These are phyloP conservation scores for Tylopilus felleus DNA, from an alignment of 768 basidiomycete genomes.

Conservation along the genomic window DNA sequence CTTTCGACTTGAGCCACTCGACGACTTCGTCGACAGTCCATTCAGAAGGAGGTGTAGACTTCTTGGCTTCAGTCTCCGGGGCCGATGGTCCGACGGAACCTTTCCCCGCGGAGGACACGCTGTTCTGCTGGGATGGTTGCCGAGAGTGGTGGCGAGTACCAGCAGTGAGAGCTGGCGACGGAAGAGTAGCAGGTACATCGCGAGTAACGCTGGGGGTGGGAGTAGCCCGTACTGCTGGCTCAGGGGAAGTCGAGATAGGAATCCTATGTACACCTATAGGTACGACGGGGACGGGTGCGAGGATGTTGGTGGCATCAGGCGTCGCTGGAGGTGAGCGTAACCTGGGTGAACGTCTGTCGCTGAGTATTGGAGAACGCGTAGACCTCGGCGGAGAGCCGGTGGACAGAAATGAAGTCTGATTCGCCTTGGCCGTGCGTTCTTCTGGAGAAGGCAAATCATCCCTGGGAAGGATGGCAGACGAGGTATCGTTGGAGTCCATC, in stretches of 20 bases:
- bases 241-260: slow-evolving; percentile 23
- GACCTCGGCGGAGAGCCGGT: slow-evolving; percentile 16
- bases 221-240: slow-evolving; percentile 19
- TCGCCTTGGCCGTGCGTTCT: slow-evolving; percentile 18
- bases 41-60: slow-evolving; percentile 52
- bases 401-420: slow-evolving; percentile 13
- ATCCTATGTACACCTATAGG: slow-evolving; percentile 19
- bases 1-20: slow-evolving; percentile 80
- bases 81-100: slow-evolving; percentile 17
- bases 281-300: slow-evolving; percentile 22
- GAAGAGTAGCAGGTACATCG: slow-evolving; percentile 29
- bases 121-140: slow-evolving; percentile 43
- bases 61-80: slow-evolving; percentile 24
- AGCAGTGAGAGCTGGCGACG: slow-evolving; percentile 29
- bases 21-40: slow-evolving; percentile 91
- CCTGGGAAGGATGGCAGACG: slow-evolving; percentile 36
- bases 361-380: slow-evolving; percentile 19
- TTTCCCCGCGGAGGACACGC: slow-evolving; percentile 30
- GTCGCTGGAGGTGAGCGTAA: slow-evolving; percentile 28
- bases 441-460: slow-evolving; percentile 8
- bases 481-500: slow-evolving; percentile 19
- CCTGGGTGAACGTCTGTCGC: slow-evolving; percentile 20
- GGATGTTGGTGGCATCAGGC: slow-evolving; percentile 22
- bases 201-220: slow-evolving; percentile 23
- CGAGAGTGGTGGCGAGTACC: slow-evolving; percentile 25